These are phyloP conservation scores for Pyrenula massariospora DNA, from an alignment of 495 filamentous ascomycete genomes.

Conservation along the genomic window DNA sequence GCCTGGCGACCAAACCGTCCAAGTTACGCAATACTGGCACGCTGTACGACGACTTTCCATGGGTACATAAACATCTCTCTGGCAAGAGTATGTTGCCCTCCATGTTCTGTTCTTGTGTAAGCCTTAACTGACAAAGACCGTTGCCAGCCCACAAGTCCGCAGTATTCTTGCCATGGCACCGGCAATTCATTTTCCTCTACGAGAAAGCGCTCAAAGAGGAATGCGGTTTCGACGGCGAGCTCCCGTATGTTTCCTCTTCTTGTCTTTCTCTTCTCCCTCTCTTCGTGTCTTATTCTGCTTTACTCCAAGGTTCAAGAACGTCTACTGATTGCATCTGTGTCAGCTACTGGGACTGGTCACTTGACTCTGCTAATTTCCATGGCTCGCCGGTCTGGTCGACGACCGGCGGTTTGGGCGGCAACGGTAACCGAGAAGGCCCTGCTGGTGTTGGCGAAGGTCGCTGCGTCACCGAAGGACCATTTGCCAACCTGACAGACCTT, in stretches of 20 bases:
- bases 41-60: neutral
- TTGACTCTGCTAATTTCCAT: neutral
- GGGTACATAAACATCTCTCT: neutral
- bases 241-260: neutral
- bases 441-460: constrained; percentile 3
- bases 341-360: neutral
- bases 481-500: constrained; percentile 3
- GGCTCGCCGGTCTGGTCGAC: neutral
- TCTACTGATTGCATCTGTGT: too few species aligned
- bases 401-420: neutral
- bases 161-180: neutral
- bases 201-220: neutral
- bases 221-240: neutral
- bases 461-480: constrained; percentile 12
- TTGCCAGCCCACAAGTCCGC: neutral
- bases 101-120: constrained; percentile 3
- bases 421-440: neutral
- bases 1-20: neutral
- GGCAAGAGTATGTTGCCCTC: too few species aligned
- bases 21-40: neutral
- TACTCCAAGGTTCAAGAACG: too few species aligned
- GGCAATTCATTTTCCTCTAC: neutral
- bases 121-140: neutral
- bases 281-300: neutral
- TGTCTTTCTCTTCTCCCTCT: neutral